phyloP scores from a whole-genome alignment of 257 asterid genomes.

The Plantago ovata region DNA sequence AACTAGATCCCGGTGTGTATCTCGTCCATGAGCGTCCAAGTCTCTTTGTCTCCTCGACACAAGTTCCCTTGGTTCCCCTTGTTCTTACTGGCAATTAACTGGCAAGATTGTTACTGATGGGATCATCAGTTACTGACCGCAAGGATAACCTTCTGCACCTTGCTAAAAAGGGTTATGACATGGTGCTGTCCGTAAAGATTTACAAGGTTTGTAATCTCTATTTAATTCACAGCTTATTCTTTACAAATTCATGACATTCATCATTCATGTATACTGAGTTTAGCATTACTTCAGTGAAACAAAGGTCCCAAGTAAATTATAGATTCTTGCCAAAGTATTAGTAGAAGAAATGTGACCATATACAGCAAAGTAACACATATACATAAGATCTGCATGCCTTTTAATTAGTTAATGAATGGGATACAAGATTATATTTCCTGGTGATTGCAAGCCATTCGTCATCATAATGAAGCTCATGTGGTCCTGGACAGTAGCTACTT shows the following conservation, averaged over 20 bases:
- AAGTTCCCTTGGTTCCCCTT: too few relatives aligned
- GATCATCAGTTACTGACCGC: too few relatives aligned
- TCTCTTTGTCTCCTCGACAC: too few relatives aligned
- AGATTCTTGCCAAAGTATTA: too few relatives aligned
- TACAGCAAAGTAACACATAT: slow-evolving; percentile 14
- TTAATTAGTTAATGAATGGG: slow-evolving; percentile 68
- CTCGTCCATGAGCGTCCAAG: too few relatives aligned
- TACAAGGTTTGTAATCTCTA: slow-evolving; percentile 64
- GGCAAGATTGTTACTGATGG: too few relatives aligned
- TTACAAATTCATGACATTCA: slow-evolving; percentile 50
- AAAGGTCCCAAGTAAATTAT: slow-evolving; percentile 21
- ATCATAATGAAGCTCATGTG: slow-evolving; percentile 74
- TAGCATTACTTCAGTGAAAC: slow-evolving; percentile 51
- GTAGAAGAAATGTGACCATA: too few relatives aligned
- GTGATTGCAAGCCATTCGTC: slow-evolving; percentile 98
- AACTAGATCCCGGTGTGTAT: too few relatives aligned
- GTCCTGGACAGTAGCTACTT: too few relatives aligned
- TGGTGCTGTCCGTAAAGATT: slow-evolving; percentile 67
- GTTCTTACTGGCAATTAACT: too few relatives aligned
- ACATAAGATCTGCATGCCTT: slow-evolving; percentile 54
- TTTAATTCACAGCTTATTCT: slow-evolving; percentile 51
- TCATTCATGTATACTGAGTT: slow-evolving; percentile 50
- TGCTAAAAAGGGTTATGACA: slow-evolving; percentile 49
- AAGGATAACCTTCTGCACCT: too few relatives aligned
- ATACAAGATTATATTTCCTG: slow-evolving; percentile 56